These are phyloP conservation scores for Medicago truncatula DNA, from an alignment of 306 rosid species.

Conservation along the genomic window MtrunA17r5.0-ANR NC_053048.1:38116001-38116500, in stretches of 20 bases:
- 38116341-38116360: conserved; percentile 3
- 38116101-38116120: conserved; percentile 40
- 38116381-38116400: conserved; percentile 21
- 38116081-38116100: conserved; percentile 40
- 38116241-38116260: conserved; percentile 27
- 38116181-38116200: conserved; percentile 38
- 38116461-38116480: neutral
- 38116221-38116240: conserved; percentile 39
- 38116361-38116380: conserved; percentile 25
- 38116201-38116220: conserved; percentile 39
- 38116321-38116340: conserved; percentile 15
- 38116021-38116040: conserved; percentile 95
- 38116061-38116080: conserved; percentile 46
- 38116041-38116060: conserved; percentile 93
- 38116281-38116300: conserved; percentile 20
- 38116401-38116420: conserved; percentile 20
- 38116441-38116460: neutral
- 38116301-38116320: conserved; percentile 6
- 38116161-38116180: conserved; percentile 20
- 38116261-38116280: conserved; percentile 7
- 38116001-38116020: conserved; percentile 99
- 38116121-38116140: conserved; percentile 38
- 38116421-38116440: conserved; percentile 11
- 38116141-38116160: conserved; percentile 29
- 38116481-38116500: neutral